Conservation (phyloP, 495 filamentous ascomycete species). For the Aspergillus asperescens region DNA sequence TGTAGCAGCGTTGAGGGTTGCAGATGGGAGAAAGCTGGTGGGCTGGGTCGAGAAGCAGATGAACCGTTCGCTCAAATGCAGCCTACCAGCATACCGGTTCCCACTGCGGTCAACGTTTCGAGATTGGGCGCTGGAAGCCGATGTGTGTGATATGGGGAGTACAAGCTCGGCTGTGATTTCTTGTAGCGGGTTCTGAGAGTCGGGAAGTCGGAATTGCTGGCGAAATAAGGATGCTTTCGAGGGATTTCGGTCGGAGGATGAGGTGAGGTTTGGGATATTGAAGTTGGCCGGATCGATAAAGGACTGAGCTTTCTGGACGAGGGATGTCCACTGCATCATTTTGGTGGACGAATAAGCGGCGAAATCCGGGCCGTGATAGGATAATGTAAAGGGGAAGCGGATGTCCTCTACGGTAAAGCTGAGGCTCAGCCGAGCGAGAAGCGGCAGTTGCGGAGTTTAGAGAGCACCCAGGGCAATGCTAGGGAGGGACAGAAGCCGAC, state of each 20-base stretch:
- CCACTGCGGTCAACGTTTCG: slow-evolving; percentile 56
- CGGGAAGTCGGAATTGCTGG: slow-evolving; percentile 91
- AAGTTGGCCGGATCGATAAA: slow-evolving; percentile 79
- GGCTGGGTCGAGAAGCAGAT: slow-evolving; percentile 94
- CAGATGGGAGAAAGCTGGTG: slow-evolving; percentile 75
- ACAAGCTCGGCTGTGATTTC: slow-evolving; percentile 95
- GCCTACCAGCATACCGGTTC: slow-evolving; percentile 84
- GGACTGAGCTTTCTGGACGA: slow-evolving; percentile 93
- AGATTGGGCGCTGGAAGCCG: slow-evolving; percentile 52
- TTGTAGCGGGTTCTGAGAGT: slow-evolving; percentile 82
- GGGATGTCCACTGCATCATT: slow-evolving; percentile 77
- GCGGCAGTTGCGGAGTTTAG: slow-evolving; percentile 25
- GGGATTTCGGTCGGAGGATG: slow-evolving; percentile 63
- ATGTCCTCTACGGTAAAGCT: slow-evolving; percentile 4
- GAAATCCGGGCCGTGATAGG: not conserved
- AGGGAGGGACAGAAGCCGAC: slow-evolving; percentile 25
- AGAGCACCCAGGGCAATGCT: slow-evolving; percentile 16
- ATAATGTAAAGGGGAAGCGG: not conserved
- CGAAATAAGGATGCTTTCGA: slow-evolving; percentile 92
- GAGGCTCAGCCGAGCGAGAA: slow-evolving; percentile 11
- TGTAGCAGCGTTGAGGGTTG: slow-evolving; percentile 67
- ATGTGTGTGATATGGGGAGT: slow-evolving; percentile 55
- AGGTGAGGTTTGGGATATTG: slow-evolving; percentile 55
- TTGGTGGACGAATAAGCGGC: slow-evolving; percentile 9
- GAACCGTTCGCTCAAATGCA: slow-evolving; percentile 89